Conservation (phyloP, 495 filamentous ascomycete genomes). For the Corynascus novoguineensis region DNA sequence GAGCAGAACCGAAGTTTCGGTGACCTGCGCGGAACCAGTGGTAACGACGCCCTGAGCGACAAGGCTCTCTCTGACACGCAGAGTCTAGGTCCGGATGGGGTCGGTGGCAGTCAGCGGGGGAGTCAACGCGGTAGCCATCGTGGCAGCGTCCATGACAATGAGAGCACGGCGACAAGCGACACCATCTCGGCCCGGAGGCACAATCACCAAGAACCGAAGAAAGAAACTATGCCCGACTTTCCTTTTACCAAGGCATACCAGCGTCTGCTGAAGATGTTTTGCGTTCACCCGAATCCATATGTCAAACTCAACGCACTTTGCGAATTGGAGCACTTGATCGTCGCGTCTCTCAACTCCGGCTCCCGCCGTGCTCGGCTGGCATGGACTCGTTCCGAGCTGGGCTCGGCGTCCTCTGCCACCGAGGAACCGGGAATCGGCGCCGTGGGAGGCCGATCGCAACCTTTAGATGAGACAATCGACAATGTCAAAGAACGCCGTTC, state of each 20-base stretch:
- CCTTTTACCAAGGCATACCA: constrained; percentile 71
- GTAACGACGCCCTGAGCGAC: constrained; percentile 29
- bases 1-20: constrained; percentile 56
- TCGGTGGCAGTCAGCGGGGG: constrained; percentile 25
- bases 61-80: constrained; percentile 29
- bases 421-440: constrained; percentile 26
- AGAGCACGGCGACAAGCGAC: constrained; percentile 40
- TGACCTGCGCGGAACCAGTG: constrained; percentile 42
- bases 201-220: constrained; percentile 31
- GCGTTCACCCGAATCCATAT: constrained; percentile 82
- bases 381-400: constrained; percentile 35
- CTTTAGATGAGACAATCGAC: constrained; percentile 60
- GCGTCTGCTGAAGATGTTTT: constrained; percentile 77
- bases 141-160: constrained; percentile 34
- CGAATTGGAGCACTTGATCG: constrained; percentile 74
- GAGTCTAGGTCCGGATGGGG: constrained; percentile 27
- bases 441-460: constrained; percentile 28
- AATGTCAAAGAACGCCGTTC: constrained; percentile 65
- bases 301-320: constrained; percentile 78
- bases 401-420: constrained; percentile 28
- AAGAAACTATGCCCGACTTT: constrained; percentile 51
- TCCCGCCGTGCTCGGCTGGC: constrained; percentile 28
- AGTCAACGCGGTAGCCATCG: constrained; percentile 18
- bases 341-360: constrained; percentile 62
- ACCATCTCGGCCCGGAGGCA: constrained; percentile 33